Evolutionary conservation across 2,329 filamentous ascomycete species (phyloP).

Genomic region (Neonectria coccinea): DNA sequence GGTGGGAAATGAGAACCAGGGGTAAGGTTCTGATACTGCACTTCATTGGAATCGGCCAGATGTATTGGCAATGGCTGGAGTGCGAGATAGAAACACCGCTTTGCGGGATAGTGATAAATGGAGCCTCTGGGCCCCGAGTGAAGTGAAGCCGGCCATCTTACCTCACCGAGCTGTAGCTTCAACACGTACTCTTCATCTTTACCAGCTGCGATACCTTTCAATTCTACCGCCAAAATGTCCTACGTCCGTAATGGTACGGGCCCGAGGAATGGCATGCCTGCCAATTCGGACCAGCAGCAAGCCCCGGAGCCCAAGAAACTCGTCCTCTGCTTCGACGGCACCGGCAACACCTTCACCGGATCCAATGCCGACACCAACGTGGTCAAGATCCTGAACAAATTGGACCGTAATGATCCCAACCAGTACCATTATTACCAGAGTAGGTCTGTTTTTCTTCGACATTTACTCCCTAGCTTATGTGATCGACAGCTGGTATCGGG

Average conservation of each 20-base stretch:
- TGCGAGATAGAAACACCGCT: not conserved
- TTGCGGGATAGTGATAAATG: slow-evolving; percentile 7
- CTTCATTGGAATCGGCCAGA: not conserved
- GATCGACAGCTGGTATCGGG: slow-evolving; percentile 58
- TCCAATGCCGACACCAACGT: slow-evolving; percentile 65
- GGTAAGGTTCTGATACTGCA: not conserved
- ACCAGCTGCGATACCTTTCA: not conserved
- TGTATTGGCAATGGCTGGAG: not conserved
- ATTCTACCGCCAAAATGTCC: slow-evolving; percentile 8
- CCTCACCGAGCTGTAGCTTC: not conserved
- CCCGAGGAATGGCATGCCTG: not conserved
- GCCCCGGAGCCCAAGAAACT: slow-evolving; percentile 53
- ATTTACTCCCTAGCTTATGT: not conserved
- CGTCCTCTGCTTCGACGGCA: slow-evolving; percentile 62
- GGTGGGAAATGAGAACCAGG: not conserved
- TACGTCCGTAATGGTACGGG: not conserved
- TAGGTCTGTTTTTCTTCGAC: slow-evolving; percentile 36
- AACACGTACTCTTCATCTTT: not conserved
- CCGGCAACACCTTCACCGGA: slow-evolving; percentile 60
- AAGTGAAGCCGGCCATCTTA: not conserved
- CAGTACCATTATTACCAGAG: slow-evolving; percentile 65
- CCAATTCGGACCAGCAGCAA: not conserved
- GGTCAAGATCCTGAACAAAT: slow-evolving; percentile 61
- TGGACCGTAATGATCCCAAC: slow-evolving; percentile 57
- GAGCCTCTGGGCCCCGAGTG: not conserved